These are phyloP conservation scores for Lentinula raphanica DNA, from an alignment of 768 basidiomycete species.

Conservation along the genomic window DNA sequence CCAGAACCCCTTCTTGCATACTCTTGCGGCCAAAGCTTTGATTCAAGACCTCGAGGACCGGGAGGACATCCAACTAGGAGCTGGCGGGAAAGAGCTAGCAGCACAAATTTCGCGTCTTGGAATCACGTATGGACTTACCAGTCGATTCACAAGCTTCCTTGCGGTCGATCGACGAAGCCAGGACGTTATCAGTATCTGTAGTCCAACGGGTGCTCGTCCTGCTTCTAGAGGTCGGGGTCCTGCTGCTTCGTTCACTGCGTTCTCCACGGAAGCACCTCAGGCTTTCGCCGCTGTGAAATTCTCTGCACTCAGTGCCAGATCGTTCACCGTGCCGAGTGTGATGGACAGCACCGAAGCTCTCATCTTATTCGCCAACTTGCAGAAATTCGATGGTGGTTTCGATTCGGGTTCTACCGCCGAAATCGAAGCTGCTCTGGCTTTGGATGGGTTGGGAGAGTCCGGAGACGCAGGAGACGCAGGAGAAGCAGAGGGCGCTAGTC, in stretches of 20 bases:
- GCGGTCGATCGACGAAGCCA: slow-evolving; percentile 33
- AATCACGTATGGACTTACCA: slow-evolving; percentile 45
- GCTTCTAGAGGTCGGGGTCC: background rate
- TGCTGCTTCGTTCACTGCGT: background rate
- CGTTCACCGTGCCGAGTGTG: background rate
- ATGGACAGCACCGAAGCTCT: background rate
- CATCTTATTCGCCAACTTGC: background rate
- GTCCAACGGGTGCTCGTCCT: background rate
- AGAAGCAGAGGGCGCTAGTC: too few species aligned
- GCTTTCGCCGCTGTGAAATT: background rate
- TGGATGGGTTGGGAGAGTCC: background rate
- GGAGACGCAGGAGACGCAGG: too few species aligned
- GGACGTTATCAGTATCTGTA: background rate
- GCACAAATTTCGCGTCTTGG: slow-evolving; percentile 44
- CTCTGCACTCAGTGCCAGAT: too few species aligned
- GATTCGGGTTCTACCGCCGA: background rate
- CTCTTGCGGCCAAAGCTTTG: slow-evolving; percentile 47
- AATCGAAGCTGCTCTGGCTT: background rate
- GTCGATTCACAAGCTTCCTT: slow-evolving; percentile 50
- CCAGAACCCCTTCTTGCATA: slow-evolving; percentile 37
- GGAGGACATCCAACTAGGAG: slow-evolving; percentile 22
- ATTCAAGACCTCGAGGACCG: slow-evolving; percentile 45
- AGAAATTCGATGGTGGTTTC: background rate
- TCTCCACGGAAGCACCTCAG: background rate
- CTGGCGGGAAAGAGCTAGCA: slow-evolving; percentile 19